Evolutionary conservation across 768 basidiomycete genomes (phyloP).

Genomic region (Neoboletus magnificus): DNA sequence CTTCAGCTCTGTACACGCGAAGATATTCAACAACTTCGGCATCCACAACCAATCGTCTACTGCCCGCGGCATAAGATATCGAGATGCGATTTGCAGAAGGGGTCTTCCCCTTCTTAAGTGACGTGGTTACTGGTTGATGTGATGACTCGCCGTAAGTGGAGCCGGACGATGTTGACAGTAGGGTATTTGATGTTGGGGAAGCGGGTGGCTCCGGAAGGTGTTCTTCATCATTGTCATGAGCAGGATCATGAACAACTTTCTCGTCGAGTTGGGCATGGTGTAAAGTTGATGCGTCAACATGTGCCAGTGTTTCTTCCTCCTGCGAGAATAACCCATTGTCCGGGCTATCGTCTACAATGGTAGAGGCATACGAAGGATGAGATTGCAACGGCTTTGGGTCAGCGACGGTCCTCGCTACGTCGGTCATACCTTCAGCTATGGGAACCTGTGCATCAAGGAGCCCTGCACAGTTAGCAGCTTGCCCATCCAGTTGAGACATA

Average conservation of each 20-base stretch:
- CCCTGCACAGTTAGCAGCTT: constrained; percentile 46
- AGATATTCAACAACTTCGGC: constrained; percentile 82
- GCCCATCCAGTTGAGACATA: constrained; percentile 41
- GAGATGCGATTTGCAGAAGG: constrained; percentile 87
- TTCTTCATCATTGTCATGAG: constrained; percentile 34
- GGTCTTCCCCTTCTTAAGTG: constrained; percentile 38
- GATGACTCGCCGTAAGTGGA: constrained; percentile 47
- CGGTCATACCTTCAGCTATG: not conserved
- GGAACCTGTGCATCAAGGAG: constrained; percentile 44
- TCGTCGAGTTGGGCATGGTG: constrained; percentile 12
- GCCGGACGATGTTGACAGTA: constrained; percentile 32
- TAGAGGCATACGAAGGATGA: constrained; percentile 47
- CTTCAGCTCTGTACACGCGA: constrained; percentile 76
- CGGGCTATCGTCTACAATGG: constrained; percentile 47
- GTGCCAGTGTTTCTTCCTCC: constrained; percentile 24
- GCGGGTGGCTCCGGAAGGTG: constrained; percentile 59
- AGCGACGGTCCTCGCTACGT: constrained; percentile 5
- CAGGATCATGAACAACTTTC: constrained; percentile 14
- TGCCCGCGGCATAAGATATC: constrained; percentile 90
- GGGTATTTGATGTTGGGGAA: constrained; percentile 52
- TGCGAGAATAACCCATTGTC: constrained; percentile 28
- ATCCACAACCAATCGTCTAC: constrained; percentile 82
- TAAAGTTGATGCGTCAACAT: constrained; percentile 22
- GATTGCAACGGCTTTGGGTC: constrained; percentile 38
- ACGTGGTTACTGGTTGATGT: constrained; percentile 26